phyloP scores from a whole-genome alignment of 257 asterid genomes.

The Ocimum tenuiflorum region DNA sequence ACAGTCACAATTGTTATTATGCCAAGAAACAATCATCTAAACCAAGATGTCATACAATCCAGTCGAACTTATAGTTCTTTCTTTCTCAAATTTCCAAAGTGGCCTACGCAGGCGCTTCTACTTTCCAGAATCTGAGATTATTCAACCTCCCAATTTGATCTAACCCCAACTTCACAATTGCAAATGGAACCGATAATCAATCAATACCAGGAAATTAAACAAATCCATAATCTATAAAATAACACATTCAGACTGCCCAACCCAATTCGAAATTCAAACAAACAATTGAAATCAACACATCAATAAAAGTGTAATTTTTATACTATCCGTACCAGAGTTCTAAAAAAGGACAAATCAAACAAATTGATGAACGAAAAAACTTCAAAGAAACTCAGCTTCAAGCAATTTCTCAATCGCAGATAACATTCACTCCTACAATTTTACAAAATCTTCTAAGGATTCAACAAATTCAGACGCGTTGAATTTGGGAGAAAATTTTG shows the following conservation, averaged over 20 bases:
- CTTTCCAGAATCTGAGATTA: not conserved
- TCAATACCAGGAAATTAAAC: not conserved
- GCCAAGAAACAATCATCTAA: not conserved
- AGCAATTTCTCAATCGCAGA: not conserved
- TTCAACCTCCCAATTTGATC: not conserved
- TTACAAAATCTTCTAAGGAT: not conserved
- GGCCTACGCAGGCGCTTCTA: not conserved
- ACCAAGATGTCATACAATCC: not conserved
- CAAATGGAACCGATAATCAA: slow-evolving; percentile 6
- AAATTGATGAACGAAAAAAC: not conserved
- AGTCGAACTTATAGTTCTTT: not conserved
- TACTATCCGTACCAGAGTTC: slow-evolving; percentile 24
- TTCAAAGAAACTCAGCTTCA: slow-evolving; percentile 5
- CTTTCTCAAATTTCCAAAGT: slow-evolving; percentile 8
- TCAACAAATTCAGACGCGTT: slow-evolving; percentile 19
- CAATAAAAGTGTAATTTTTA: not conserved
- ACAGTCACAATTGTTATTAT: not conserved
- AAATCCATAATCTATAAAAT: slow-evolving; percentile 1
- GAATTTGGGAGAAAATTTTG: slow-evolving; percentile 21
- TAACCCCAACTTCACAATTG: slow-evolving; percentile 1
- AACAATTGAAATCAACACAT: not conserved
- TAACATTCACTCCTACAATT: not conserved
- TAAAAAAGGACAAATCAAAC: slow-evolving; percentile 17
- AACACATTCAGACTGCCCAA: slow-evolving; percentile 2
- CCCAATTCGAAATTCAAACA: not conserved